phyloP scores from a whole-genome alignment of 1,284 basidiomycete genomes.

The Moesziomyces sp. region DNA sequence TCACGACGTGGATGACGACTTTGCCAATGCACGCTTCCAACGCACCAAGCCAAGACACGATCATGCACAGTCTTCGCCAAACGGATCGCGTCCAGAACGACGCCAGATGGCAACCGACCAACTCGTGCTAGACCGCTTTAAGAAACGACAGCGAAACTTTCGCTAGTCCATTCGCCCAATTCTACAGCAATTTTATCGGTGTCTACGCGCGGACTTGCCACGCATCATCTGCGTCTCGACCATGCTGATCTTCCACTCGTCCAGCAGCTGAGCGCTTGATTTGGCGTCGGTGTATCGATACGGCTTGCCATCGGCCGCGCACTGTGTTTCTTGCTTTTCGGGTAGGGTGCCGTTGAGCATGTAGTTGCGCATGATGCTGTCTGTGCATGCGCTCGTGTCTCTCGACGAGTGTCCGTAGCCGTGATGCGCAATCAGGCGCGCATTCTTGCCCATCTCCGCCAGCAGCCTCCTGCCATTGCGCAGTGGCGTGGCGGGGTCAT shows the following conservation, averaged over 20 bases:
- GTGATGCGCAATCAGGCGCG: constrained; percentile 30
- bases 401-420: constrained; percentile 42
- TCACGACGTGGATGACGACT: constrained; percentile 75
- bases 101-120: constrained; percentile 90
- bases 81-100: constrained; percentile 65
- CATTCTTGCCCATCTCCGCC: constrained; percentile 37
- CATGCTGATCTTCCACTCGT: constrained; percentile 9
- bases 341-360: constrained; percentile 34
- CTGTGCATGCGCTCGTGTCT: constrained; percentile 33
- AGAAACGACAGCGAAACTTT: constrained; percentile 37
- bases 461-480: constrained; percentile 25
- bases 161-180: constrained; percentile 5
- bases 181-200: background rate
- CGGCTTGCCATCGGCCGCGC: constrained; percentile 33
- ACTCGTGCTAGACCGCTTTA: constrained; percentile 74
- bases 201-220: background rate
- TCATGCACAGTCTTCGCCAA: constrained; percentile 75
- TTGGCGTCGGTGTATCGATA: constrained; percentile 9
- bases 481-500: constrained; percentile 49
- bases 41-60: background rate
- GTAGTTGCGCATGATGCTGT: constrained; percentile 19
- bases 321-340: constrained; percentile 14
- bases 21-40: constrained; percentile 78
- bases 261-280: background rate
- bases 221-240: constrained; percentile 5